Conservation (phyloP, 305 asterid genomes). For the Plantago coronopus region DNA sequence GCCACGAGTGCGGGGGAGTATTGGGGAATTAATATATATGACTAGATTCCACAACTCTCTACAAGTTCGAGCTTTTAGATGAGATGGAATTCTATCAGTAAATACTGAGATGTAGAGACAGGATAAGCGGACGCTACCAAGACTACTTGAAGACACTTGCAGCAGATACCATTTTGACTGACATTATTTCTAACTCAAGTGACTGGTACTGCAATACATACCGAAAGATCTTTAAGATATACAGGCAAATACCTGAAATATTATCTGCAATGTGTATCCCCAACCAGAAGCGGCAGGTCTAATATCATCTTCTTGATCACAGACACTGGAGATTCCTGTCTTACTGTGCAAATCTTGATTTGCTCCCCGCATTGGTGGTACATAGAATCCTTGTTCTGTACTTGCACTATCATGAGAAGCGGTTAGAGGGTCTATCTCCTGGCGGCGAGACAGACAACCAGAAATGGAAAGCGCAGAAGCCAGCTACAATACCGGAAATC, state of each 20-base stretch:
- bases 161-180: not conserved
- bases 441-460: constrained; percentile 43
- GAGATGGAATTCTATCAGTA: too few relatives aligned
- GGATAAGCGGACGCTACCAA: not conserved
- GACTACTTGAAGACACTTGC: not conserved
- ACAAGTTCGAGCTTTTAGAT: too few relatives aligned
- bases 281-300: constrained; percentile 52
- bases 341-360: constrained; percentile 23
- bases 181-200: not conserved
- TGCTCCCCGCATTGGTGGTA: constrained; percentile 39
- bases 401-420: constrained; percentile 26
- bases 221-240: not conserved
- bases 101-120: not conserved
- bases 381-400: constrained; percentile 46
- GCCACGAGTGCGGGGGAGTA: too few relatives aligned
- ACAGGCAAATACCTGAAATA: constrained; percentile 58
- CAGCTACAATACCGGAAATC: constrained; percentile 43
- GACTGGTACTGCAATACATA: not conserved
- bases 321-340: constrained; percentile 27
- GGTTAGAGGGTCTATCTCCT: constrained; percentile 15
- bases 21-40: too few relatives aligned
- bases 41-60: too few relatives aligned
- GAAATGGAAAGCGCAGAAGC: constrained; percentile 53
- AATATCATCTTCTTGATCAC: constrained; percentile 2
- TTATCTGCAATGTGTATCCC: constrained; percentile 63